phyloP scores from a whole-genome alignment of 129 eudicot species.

The Chrysanthemum makinoi region DNA sequence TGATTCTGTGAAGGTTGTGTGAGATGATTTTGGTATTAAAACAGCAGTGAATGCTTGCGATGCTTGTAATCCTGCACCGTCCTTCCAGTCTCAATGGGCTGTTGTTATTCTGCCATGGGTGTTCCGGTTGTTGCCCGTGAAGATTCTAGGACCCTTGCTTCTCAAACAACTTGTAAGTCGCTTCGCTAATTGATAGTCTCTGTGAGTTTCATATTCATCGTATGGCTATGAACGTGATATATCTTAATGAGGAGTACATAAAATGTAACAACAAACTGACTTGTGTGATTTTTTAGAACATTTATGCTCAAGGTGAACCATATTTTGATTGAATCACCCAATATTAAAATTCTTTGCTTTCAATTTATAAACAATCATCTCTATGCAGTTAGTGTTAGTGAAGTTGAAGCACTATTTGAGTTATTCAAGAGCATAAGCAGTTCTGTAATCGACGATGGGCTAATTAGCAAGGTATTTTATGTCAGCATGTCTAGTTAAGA shows the following conservation, averaged over 20 bases:
- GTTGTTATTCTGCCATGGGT: slow-evolving; percentile 25
- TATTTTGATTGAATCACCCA: too few species aligned
- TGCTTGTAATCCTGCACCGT: slow-evolving; percentile 21
- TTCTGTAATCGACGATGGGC: slow-evolving; percentile 51
- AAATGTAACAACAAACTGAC: too few species aligned
- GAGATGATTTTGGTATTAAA: slow-evolving; percentile 31
- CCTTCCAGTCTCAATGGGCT: slow-evolving; percentile 33
- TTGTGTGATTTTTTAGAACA: too few species aligned
- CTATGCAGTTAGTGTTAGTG: slow-evolving; percentile 52
- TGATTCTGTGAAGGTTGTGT: slow-evolving; percentile 25
- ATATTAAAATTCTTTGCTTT: too few species aligned
- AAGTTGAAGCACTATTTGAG: slow-evolving; percentile 59
- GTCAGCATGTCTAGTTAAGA: background rate
- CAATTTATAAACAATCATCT: background rate
- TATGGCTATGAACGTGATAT: too few species aligned
- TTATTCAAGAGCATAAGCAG: slow-evolving; percentile 58
- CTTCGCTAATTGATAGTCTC: background rate
- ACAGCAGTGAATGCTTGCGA: slow-evolving; percentile 10
- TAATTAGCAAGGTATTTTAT: slow-evolving; percentile 47
- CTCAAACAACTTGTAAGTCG: slow-evolving; percentile 36
- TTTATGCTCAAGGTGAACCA: too few species aligned
- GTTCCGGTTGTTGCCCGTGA: slow-evolving; percentile 12
- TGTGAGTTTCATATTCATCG: too few species aligned
- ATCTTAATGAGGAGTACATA: too few species aligned
- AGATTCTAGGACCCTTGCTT: slow-evolving; percentile 33